Conservation (phyloP, 768 basidiomycete genomes). For the Boletus subcaerulescens region DNA sequence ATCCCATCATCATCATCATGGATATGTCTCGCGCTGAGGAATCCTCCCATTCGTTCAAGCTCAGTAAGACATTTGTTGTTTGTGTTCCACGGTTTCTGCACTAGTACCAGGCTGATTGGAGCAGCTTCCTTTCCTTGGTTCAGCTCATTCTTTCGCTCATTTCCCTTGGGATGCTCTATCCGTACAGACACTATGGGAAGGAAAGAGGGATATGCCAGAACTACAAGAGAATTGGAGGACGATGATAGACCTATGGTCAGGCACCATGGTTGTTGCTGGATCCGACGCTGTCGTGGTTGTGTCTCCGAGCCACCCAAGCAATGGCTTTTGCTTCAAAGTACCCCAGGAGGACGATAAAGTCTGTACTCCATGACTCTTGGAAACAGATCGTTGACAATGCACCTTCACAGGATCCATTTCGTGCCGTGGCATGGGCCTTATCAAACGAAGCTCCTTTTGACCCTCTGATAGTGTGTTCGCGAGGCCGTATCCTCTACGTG, state of each 20-base stretch:
- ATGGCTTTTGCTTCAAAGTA: slow-evolving; percentile 35
- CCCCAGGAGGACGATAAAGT: slow-evolving; percentile 24
- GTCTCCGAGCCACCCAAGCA: slow-evolving; percentile 21
- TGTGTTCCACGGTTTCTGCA: slow-evolving; percentile 25
- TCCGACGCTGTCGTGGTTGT: slow-evolving; percentile 37
- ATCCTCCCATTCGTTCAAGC: slow-evolving; percentile 36
- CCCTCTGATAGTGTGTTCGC: slow-evolving; percentile 60
- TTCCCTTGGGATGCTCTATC: slow-evolving; percentile 42
- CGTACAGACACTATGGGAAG: slow-evolving; percentile 40
- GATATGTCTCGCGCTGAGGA: slow-evolving; percentile 7
- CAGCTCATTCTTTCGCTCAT: slow-evolving; percentile 38
- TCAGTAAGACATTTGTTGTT: slow-evolving; percentile 45
- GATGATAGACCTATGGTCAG: slow-evolving; percentile 47
- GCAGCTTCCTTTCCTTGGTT: slow-evolving; percentile 33
- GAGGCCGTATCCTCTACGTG: slow-evolving; percentile 53
- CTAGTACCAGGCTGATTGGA: slow-evolving; percentile 8
- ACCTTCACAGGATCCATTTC: slow-evolving; percentile 20
- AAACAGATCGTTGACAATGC: slow-evolving; percentile 3
- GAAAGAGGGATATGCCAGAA: slow-evolving; percentile 31
- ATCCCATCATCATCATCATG: too few species aligned
- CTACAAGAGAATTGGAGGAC: slow-evolving; percentile 39
- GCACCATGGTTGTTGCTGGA: slow-evolving; percentile 51
- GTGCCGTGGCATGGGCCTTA: slow-evolving; percentile 59
- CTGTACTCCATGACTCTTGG: slow-evolving; percentile 1
- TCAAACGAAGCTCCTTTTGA: slow-evolving; percentile 41